These are phyloP conservation scores for Xylaria bambusicola DNA, from an alignment of 495 filamentous ascomycete genomes.

Conservation along the genomic window DNA sequence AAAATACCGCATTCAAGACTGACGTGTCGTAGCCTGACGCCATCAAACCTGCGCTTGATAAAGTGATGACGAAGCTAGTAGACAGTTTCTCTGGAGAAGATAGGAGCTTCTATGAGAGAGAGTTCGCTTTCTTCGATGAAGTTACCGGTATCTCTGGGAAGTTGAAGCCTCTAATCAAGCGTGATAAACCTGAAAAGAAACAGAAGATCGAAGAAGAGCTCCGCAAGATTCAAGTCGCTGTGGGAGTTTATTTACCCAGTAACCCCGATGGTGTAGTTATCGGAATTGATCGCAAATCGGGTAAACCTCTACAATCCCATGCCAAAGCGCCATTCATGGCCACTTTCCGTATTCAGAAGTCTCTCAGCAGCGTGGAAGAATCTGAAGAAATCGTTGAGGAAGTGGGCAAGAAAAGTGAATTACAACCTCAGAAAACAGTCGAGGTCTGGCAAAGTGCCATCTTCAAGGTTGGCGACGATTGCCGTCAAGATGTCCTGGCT, in stretches of 20 bases:
- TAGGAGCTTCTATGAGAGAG: conserved; percentile 84
- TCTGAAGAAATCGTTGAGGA: conserved; percentile 48
- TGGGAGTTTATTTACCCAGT: conserved; percentile 94
- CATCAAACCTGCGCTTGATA: conserved; percentile 90
- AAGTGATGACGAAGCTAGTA: conserved; percentile 81
- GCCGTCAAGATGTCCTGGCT: conserved; percentile 93
- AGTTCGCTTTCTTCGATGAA: conserved; percentile 97
- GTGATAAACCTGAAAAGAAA: conserved; percentile 94
- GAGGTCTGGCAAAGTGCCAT: conserved; percentile 99
- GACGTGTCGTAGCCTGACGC: conserved; percentile 70
- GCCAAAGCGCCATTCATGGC: conserved; percentile 99
- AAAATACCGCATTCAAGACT: conserved; percentile 27
- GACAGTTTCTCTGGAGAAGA: conserved; percentile 78
- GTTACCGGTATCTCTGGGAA: conserved; percentile 95
- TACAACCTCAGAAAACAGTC: conserved; percentile 56
- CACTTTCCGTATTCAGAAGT: conserved; percentile 93
- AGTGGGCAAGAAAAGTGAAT: conserved; percentile 32
- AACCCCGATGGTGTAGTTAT: conserved; percentile 97
- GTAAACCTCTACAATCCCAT: conserved; percentile 94
- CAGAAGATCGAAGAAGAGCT: conserved; percentile 99
- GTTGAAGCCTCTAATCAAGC: conserved; percentile 89
- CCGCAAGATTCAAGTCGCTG: conserved; percentile 92
- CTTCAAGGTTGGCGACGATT: conserved; percentile 99
- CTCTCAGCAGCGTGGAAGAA: conserved; percentile 52
- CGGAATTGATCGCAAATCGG: conserved; percentile 95